These are phyloP conservation scores for Gaeumannomyces tritici DNA, from an alignment of 2,329 filamentous ascomycete species.

Conservation along the genomic window DNA sequence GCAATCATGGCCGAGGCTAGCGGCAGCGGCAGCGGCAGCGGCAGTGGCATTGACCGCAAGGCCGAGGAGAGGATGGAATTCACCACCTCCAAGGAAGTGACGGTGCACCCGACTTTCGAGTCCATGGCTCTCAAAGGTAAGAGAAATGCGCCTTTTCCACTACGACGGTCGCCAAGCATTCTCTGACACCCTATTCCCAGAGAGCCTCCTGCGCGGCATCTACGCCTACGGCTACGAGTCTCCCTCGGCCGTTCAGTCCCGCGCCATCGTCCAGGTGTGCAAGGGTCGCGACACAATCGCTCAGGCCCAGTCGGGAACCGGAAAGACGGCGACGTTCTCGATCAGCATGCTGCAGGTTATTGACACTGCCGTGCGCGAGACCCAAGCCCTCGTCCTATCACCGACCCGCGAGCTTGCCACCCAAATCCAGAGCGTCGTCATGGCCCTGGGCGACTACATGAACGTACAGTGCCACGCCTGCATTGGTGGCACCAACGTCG, in stretches of 20 bases:
- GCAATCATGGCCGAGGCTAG: conserved; percentile 69
- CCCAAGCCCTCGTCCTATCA: conserved; percentile 95
- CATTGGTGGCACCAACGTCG: conserved; percentile 96
- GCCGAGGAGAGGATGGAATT: conserved; percentile 97
- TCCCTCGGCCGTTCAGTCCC: conserved; percentile 92
- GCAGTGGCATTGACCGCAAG: conserved; percentile 71
- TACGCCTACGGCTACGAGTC: conserved; percentile 99
- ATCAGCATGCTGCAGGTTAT: conserved; percentile 99
- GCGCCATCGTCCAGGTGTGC: conserved; percentile 97
- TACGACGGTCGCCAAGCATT: background rate
- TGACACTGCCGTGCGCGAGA: conserved; percentile 87
- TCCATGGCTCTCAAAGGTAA: conserved; percentile 87
- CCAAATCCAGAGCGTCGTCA: conserved; percentile 99
- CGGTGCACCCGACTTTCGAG: conserved; percentile 86
- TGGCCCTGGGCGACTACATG: conserved; percentile 99
- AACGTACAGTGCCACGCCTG: conserved; percentile 98
- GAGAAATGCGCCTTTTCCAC: conserved; percentile 5
- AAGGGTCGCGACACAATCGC: conserved; percentile 98
- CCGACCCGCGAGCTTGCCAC: conserved; percentile 97
- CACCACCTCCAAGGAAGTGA: conserved; percentile 94
- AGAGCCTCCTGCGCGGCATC: conserved; percentile 91
- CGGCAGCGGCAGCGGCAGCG: conserved; percentile 33
- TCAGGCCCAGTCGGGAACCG: conserved; percentile 97
- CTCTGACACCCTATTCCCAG: conserved; percentile 27
- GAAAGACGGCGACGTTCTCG: conserved; percentile 99